phyloP scores from a whole-genome alignment of 257 asterid species.

The Rhazya stricta region DNA sequence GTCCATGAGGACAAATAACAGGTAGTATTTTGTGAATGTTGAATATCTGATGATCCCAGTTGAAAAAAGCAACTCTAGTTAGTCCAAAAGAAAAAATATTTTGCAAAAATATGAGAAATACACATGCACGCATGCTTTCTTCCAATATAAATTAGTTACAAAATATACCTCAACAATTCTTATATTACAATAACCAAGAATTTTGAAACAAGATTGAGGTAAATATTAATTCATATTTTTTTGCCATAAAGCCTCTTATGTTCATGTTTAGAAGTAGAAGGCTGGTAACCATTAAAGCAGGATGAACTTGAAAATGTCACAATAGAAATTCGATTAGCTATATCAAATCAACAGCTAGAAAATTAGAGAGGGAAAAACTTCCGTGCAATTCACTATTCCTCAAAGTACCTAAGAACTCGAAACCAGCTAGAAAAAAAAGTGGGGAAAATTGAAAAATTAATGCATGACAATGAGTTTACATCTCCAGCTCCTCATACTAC shows the following conservation, averaged over 20 bases:
- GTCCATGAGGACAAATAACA: not conserved
- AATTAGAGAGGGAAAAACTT: not conserved
- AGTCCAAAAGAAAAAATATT: not conserved
- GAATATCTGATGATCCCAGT: not conserved
- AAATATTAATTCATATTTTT: not conserved
- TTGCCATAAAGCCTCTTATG: slow-evolving; percentile 35
- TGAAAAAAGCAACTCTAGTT: not conserved
- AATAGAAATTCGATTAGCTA: not conserved
- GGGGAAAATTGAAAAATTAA: not conserved
- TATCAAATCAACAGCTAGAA: not conserved
- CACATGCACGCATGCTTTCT: not conserved
- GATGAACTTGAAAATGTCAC: slow-evolving; percentile 62
- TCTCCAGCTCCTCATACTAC: not conserved
- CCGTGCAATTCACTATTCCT: not conserved
- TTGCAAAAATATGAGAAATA: not conserved
- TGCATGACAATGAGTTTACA: not conserved
- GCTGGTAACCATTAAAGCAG: slow-evolving; percentile 74
- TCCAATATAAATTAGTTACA: not conserved
- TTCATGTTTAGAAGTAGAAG: slow-evolving; percentile 74
- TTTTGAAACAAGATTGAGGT: not conserved
- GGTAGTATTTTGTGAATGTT: not conserved
- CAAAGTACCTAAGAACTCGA: not conserved
- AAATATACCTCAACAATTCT: not conserved
- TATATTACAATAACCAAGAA: not conserved
- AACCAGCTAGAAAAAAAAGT: not conserved